Percentiles rank a stretch among this genome's conserved stretches.
Conservation (phyloP, 768 basidiomycete species). For the Suillus bovinus region DNA sequence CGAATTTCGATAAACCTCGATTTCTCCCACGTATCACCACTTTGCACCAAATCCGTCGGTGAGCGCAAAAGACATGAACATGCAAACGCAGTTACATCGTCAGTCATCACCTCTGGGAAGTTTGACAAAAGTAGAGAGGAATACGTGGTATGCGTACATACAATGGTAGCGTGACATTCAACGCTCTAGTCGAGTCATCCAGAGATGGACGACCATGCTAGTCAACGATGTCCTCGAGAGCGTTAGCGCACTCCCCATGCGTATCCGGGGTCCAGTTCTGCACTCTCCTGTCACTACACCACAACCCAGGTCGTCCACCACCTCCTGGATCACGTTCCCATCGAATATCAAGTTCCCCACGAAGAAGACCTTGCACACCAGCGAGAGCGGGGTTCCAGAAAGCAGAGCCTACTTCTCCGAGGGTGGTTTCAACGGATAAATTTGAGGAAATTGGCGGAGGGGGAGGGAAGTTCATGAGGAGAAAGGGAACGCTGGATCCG, state of each 20-base stretch:
- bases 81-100: not conserved
- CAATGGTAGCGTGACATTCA: not conserved
- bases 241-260: not conserved
- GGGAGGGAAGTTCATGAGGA: slow-evolving; percentile 75
- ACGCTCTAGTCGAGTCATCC: not conserved
- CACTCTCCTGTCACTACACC: slow-evolving; percentile 36
- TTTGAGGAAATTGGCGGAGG: slow-evolving; percentile 13
- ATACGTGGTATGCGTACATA: not conserved
- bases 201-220: not conserved
- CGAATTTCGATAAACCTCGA: not conserved
- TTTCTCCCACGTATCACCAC: not conserved
- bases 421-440: slow-evolving; percentile 2
- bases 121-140: not conserved
- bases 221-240: not conserved
- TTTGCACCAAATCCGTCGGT: not conserved
- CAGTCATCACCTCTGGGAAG: not conserved
- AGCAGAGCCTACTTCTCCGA: slow-evolving; percentile 45
- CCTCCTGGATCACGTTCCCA: slow-evolving; percentile 51
- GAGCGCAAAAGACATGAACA: not conserved
- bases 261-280: slow-evolving; percentile 23
- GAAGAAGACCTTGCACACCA: slow-evolving; percentile 53
- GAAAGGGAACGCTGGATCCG: slow-evolving; percentile 75
- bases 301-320: slow-evolving; percentile 37
- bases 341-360: slow-evolving; percentile 61
- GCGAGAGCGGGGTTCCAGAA: slow-evolving; percentile 72